Conservation (phyloP, 805 yeast species). For the Cyberlindnera xylosilytica region DNA sequence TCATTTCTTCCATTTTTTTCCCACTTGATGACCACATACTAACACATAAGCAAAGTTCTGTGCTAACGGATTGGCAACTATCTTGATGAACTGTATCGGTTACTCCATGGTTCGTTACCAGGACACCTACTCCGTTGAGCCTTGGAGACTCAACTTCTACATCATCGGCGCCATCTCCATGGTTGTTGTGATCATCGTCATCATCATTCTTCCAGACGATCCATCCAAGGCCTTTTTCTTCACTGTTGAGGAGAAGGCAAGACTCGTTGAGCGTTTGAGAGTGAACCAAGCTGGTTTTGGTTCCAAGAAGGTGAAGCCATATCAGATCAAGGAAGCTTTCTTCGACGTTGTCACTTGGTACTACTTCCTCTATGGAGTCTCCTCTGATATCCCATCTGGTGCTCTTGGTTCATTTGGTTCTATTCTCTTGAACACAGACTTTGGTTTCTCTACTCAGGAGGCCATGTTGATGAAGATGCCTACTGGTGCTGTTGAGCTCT, state of each 20-base stretch:
- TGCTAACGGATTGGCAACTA: conserved; percentile 1
- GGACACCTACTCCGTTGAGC: background rate
- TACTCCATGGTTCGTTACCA: background rate
- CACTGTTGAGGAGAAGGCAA: background rate
- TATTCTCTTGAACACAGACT: conserved; percentile 7
- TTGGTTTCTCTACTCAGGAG: conserved; percentile 22
- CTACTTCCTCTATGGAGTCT: background rate
- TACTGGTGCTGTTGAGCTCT: conserved; percentile 23
- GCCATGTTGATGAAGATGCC: conserved; percentile 28
- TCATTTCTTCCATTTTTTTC: no score
- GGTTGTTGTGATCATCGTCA: background rate
- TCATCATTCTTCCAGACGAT: background rate
- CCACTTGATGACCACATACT: no score
- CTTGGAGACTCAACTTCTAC: conserved; percentile 2
- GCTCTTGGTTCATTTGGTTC: conserved; percentile 3
- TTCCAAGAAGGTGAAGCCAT: background rate
- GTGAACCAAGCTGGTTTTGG: conserved; percentile 1
- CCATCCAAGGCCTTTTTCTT: conserved; percentile 5
- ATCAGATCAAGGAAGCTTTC: conserved; percentile 1
- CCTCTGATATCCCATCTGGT: conserved; percentile 1
- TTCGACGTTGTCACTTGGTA: conserved; percentile 1
- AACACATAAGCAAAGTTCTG: no score
- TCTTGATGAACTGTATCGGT: background rate
- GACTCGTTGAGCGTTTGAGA: background rate
- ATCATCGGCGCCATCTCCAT: conserved; percentile 1